Base-by-base conservation (phyloP, 176 grass and related monocot species). In the Carex littledalei region DNA sequence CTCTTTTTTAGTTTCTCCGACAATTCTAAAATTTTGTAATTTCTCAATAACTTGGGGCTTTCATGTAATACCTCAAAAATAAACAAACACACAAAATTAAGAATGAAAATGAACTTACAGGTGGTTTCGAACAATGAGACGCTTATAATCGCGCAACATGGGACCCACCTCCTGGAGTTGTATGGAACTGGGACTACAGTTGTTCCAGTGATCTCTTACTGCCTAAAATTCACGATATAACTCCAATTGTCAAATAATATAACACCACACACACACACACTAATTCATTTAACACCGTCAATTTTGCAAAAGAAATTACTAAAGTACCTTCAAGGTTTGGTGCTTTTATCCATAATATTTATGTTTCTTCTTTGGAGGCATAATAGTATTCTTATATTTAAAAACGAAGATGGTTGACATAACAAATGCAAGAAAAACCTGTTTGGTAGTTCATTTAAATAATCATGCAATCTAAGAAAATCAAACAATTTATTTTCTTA, bases 91-190 rank as follows among this genome's bases (percentile, higher is more conserved):
- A 63, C 16, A 20, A 47, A 8, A 47, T 45, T 45, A 49, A 66
- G 50, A 47, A 67, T 50, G 52, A 80, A 80, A 54, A 72, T 55
- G 66, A 89, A 88, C 47, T 86, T 92, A 94, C 92, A 58, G 53
- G 65, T 89, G 87, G 73, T 18, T 62, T 21, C 31, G 85, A 59
- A 92, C 81, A 83, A 90, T 92, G 59, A 92, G 87, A 0, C 92
- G 92, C 86, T 97, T 92, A 86, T 97, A 97, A 80, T 94, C 94
- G 39, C 90, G 91, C 70, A 97, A 62, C 76, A 97, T 90, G 85
- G 92, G 94, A 45, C 92, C 88, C 66, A 92, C 84, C 66, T 94
- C 88, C 63, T 97, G 91, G n/a, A 97, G 69, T 66, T 90, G 90
- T 88, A 97, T 58, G 63, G 88, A 90, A 75, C 79, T 90, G 52